Percentiles rank a stretch among this genome's conserved stretches.
These are phyloP conservation scores for Acanthamoeba culbertsoni DNA, from an alignment of 208 protist species.

Conservation along the genomic window DNA sequence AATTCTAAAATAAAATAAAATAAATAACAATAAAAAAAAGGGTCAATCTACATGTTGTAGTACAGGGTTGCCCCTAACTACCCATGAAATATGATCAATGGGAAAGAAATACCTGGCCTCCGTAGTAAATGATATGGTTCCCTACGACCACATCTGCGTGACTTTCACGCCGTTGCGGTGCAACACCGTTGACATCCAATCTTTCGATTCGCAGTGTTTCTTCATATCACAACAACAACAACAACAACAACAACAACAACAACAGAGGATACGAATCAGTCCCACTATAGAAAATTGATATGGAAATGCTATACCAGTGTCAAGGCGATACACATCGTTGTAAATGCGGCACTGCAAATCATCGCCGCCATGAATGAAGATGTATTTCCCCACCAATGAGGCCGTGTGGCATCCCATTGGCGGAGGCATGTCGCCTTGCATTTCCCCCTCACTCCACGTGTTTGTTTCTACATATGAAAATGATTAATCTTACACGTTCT, in stretches of 20 bases:
- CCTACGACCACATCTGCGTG: not conserved
- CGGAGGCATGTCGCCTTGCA: not conserved
- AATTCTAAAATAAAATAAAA: too few relatives aligned
- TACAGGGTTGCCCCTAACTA: not conserved
- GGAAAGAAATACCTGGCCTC: not conserved
- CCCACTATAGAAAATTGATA: not conserved
- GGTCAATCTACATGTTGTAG: not conserved
- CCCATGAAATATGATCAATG: not conserved
- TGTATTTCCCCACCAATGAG: not conserved
- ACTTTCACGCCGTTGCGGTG: not conserved
- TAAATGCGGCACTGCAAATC: not conserved
- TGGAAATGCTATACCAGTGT: not conserved
- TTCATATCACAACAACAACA: not conserved
- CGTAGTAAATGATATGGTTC: not conserved
- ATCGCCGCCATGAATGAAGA: not conserved
- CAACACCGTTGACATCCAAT: not conserved
- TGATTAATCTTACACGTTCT: not conserved
- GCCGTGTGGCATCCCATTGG: constrained; percentile 1
- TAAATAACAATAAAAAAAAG: too few relatives aligned
- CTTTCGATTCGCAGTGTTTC: not conserved
- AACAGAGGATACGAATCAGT: not conserved
- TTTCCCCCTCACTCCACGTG: not conserved
- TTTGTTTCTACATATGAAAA: not conserved
- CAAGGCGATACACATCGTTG: not conserved
- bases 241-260: not conserved